These are phyloP conservation scores for Thinopyrum elongatum DNA, from an alignment of 176 grass and related monocot species.

Conservation along the genomic window DNA sequence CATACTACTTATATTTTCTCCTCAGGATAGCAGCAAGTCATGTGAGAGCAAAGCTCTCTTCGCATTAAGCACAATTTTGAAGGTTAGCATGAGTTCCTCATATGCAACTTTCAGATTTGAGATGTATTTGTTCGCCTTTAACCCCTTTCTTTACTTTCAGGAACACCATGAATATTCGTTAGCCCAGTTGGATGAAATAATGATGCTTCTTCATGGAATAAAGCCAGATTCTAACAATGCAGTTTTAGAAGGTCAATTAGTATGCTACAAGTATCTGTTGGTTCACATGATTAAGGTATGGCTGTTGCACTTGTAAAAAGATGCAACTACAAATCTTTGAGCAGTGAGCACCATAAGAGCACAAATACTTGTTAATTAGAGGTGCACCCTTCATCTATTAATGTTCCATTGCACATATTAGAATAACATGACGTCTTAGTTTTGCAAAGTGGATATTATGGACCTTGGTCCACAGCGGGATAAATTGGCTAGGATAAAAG, in stretches of 20 bases:
- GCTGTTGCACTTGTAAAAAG: slow-evolving; percentile 2
- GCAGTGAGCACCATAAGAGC: not conserved
- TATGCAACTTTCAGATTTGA: slow-evolving; percentile 14
- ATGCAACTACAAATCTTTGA: not conserved
- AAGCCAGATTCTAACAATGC: slow-evolving; percentile 47
- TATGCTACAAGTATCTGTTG: slow-evolving; percentile 90
- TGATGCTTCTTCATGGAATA: slow-evolving; percentile 79
- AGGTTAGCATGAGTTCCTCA: slow-evolving; percentile 48
- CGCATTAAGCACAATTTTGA: slow-evolving; percentile 75
- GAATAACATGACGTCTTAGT: not conserved
- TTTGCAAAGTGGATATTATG: slow-evolving; percentile 12
- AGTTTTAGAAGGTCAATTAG: slow-evolving; percentile 58
- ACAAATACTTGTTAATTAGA: not conserved
- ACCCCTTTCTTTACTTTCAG: slow-evolving; percentile 41
- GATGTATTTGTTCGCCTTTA: not conserved
- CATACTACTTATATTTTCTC: slow-evolving; percentile 35
- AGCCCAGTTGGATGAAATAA: slow-evolving; percentile 74
- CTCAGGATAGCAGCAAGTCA: slow-evolving; percentile 48
- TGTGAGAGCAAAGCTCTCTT: slow-evolving; percentile 72
- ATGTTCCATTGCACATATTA: not conserved
- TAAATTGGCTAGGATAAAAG: not conserved
- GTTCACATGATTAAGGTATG: slow-evolving; percentile 81
- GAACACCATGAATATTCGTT: slow-evolving; percentile 66
- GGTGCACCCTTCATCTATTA: not conserved
- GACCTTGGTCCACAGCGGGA: not conserved